Evolutionary conservation across 176 grass and related monocot species (phyloP).

Genomic region (Luzula sylvatica): DNA sequence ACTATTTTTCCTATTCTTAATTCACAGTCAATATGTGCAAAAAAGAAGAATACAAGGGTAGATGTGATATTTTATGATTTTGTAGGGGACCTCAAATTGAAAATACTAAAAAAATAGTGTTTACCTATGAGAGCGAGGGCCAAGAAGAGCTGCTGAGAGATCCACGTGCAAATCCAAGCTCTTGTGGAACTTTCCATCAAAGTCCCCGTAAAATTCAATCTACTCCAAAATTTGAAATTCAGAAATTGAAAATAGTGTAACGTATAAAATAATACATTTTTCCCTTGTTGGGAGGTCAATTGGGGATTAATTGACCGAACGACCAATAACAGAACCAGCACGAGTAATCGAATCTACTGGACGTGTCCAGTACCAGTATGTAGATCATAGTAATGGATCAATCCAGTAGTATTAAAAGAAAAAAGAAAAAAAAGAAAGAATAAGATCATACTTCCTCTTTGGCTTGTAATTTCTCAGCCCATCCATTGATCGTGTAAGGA

Average conservation of each 20-base stretch:
- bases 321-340: too few species aligned
- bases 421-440: neutral
- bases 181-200: conserved; percentile 94
- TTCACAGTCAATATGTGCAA: too few species aligned
- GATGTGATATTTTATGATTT: too few species aligned
- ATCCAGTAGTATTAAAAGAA: too few species aligned
- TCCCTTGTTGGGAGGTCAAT: too few species aligned
- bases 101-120: neutral
- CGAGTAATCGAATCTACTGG: too few species aligned
- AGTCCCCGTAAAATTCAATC: conserved; percentile 97
- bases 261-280: too few species aligned
- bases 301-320: too few species aligned
- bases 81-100: neutral
- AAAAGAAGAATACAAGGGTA: too few species aligned
- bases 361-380: too few species aligned
- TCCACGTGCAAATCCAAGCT: conserved; percentile 87
- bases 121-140: conserved; percentile 79
- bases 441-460: conserved; percentile 51
- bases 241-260: neutral
- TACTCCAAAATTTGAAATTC: conserved; percentile 14
- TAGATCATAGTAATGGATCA: too few species aligned
- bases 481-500: conserved; percentile 83
- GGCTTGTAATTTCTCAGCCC: conserved; percentile 83
- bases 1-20: too few species aligned
- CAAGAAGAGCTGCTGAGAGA: conserved; percentile 92